Evolutionary conservation across 2,329 filamentous ascomycete species (phyloP), one percentile per base, ranked within the genome.

Genomic region (Didymosphaeria variabile): DNA sequence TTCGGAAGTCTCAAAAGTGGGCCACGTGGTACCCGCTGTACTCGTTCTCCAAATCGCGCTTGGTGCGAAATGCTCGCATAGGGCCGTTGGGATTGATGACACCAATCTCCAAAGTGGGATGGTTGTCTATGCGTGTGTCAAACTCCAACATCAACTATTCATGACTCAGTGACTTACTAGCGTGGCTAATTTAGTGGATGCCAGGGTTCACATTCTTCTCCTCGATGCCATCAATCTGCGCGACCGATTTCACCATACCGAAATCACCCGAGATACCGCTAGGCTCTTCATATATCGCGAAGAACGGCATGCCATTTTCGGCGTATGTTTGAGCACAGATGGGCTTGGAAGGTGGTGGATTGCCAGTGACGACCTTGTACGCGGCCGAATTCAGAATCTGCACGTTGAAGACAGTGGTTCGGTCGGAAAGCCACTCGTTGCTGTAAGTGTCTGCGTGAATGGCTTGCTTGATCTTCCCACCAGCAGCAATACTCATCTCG

Each of bases 381-480:
- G 57, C 52, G 0, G 57, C 58, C 3, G 77, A 72, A 62, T 81
- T 79, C 45, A 82, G 66, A 19, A 82, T 76, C 55, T 81, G 79
- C 0, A 80, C 67, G 57, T 81, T 80, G 66, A 81, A 72, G 40
- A 78, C 67, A 23, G 65, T 74, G 15, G 72, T 70, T 7, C 55
- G 53, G 2, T n/a, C 36, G 9, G 31, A 31, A 5, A 62, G 40
- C 64, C 53, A 40, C 65, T 61, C 1, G 46, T 42, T 44, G 3
- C 44, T 52, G 7, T 72, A 23, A 1, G 56, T 50, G 58, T 83
- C 80, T 10, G 57, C 26, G 0, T 68, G 17, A 54, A 83, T 80
- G 9, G 66, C 67, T 63, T 84, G 80, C 12, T 75, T 75, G 59
- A 83, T 81, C 26, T 75, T 68, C 0, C 81, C 81, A 5, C 80